Conservation (phyloP, 2,329 filamentous ascomycete genomes). For the Knoxdaviesia capensis region DNA sequence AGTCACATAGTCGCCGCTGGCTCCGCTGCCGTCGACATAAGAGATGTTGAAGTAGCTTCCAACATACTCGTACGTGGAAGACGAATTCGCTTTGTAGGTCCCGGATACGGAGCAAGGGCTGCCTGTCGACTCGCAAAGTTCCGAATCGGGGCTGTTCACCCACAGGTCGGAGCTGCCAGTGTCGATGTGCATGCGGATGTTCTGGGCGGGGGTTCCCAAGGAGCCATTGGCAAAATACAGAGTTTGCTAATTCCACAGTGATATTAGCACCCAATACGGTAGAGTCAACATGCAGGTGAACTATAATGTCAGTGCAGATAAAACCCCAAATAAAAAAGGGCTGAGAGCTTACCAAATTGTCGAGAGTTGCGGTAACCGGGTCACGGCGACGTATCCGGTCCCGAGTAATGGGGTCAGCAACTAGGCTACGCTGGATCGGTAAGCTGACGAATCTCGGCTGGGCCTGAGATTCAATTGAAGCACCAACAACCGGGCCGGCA, state of each 20-base stretch:
- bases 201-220: slow-evolving; percentile 39
- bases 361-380: slow-evolving; percentile 23
- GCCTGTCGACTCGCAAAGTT: slow-evolving; percentile 28
- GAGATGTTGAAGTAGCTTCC: slow-evolving; percentile 68
- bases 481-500: slow-evolving; percentile 1
- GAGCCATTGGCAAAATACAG: slow-evolving; percentile 44
- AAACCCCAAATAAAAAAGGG: neutral
- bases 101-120: slow-evolving; percentile 40
- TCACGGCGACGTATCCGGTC: slow-evolving; percentile 24
- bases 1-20: slow-evolving; percentile 58
- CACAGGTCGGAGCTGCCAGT: slow-evolving; percentile 51
- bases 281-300: too few species aligned
- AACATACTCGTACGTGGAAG: slow-evolving; percentile 57
- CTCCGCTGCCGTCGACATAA: slow-evolving; percentile 66
- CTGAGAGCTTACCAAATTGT: slow-evolving; percentile 28
- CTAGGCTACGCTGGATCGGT: slow-evolving; percentile 15
- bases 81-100: slow-evolving; percentile 48
- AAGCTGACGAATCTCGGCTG: slow-evolving; percentile 24
- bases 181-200: slow-evolving; percentile 39
- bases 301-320: slow-evolving; percentile 6
- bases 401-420: slow-evolving; percentile 20
- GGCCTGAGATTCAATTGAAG: neutral
- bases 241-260: slow-evolving; percentile 22
- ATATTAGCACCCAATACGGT: too few species aligned
- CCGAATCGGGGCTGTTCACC: slow-evolving; percentile 46